Evolutionary conservation across 805 yeast species (phyloP), one percentile per base, ranked within the genome.

Genomic region (Jamesozyma jinghongensis): DNA sequence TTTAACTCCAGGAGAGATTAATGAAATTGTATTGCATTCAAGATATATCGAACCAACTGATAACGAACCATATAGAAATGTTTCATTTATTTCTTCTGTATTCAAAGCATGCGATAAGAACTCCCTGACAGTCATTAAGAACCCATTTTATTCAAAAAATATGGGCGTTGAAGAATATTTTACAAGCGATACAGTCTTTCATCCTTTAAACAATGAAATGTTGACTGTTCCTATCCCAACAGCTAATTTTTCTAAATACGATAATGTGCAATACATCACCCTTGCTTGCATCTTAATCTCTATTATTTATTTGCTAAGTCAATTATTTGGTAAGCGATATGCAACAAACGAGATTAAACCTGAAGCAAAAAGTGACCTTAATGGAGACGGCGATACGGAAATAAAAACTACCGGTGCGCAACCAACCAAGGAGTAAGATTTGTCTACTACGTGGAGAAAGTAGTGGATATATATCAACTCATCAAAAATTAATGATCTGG

Each of bases 71-170:
- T 46, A 50, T 4, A 40, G 45, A 4, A 49, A 45, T 5, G 34
- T 57, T 27, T 42, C 53, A 14, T 64, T 53, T 54, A 66, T 38
- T 29, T 78, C 80, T 3, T 42, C 52, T 11, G 56, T 75, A 2
- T 75, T 74, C 45, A 68, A 70, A 66, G 77, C 74, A 1, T 77
- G 82, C 54, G 67, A 65, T 41, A 62, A 68, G 2, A 46, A 44
- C 1, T 39, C 48, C 1, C 48, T 50, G 13, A 44, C 51, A 29
- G 39, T 65, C 1, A 44, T 39, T 2, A 46, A 45, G 16, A 67
- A 61, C 43, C 72, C 67, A 31, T 67, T 68, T 35, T 73, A 71
- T 41, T 36, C 53, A 3, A 64, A 59, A 31, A 54, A 53, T 2
- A 41, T 70, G 8, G 77, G 77, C 3, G 63, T 65, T 41, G 77